A percentile compares a stretch with the other conserved stretches of the same genome.
phyloP scores from a whole-genome alignment of 495 filamentous ascomycete genomes.

The Penicillium bialowiezense region DNA sequence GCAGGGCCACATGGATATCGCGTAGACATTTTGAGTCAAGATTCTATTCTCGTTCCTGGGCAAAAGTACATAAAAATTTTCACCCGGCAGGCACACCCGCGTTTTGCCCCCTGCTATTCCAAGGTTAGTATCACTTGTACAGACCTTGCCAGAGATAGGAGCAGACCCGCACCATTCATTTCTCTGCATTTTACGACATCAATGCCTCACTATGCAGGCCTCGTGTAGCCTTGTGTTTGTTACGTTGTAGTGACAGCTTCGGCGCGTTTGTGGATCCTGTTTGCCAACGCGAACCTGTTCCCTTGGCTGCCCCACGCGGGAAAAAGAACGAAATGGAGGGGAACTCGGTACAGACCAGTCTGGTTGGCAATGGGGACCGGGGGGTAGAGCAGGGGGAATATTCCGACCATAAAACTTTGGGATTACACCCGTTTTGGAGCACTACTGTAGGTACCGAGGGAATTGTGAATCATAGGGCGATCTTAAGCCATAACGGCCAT shows the following conservation, averaged over 20 bases:
- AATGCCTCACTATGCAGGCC: constrained; percentile 11
- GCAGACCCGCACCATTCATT: too few relatives aligned
- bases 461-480: neutral
- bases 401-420: too few relatives aligned
- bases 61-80: constrained; percentile 3
- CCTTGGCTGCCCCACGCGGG: constrained; percentile 26
- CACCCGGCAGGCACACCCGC: neutral
- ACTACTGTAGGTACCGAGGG: neutral
- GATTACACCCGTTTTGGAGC: too few relatives aligned
- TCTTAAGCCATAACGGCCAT: constrained; percentile 2
- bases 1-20: too few relatives aligned
- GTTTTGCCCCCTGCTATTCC: neutral
- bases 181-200: constrained; percentile 7
- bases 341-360: neutral
- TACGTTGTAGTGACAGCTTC: constrained; percentile 11
- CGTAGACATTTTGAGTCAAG: too few relatives aligned
- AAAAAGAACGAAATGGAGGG: constrained; percentile 1
- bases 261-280: constrained; percentile 26
- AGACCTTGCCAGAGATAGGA: constrained; percentile 9
- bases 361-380: constrained; percentile 3
- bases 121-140: too few relatives aligned
- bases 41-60: neutral
- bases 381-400: neutral
- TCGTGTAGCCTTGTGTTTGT: constrained; percentile 12
- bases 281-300: constrained; percentile 17